A percentile compares a stretch with the other conserved stretches of the same genome.
Evolutionary conservation across 495 filamentous ascomycete genomes (phyloP).

Genomic region (Penicillium ochrochloron): DNA sequence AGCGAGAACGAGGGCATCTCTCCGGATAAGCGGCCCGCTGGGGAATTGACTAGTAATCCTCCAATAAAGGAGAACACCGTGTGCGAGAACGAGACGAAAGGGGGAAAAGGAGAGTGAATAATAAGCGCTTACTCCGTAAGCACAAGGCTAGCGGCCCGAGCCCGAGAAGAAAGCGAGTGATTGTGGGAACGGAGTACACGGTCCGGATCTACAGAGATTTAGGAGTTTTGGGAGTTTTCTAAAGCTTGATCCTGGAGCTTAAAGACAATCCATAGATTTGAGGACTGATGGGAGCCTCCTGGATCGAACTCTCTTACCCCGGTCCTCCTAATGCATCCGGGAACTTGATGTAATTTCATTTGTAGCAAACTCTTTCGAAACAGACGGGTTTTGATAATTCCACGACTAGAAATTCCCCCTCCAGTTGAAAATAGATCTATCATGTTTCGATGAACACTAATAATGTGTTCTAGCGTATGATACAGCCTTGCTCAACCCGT

Average conservation of each 20-base stretch:
- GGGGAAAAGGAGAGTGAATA: neutral
- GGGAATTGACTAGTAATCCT: neutral
- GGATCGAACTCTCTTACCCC: neutral
- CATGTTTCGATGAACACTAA: neutral
- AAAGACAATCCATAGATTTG: neutral
- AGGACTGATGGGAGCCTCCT: neutral
- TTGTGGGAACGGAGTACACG: neutral
- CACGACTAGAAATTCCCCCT: neutral
- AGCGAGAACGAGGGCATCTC: neutral
- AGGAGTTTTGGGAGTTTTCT: neutral
- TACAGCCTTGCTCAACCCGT: slow-evolving; percentile 4
- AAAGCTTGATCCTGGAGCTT: neutral
- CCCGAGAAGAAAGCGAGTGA: neutral
- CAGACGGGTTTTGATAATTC: neutral
- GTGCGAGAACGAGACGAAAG: neutral
- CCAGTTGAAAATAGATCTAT: neutral
- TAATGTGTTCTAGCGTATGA: neutral
- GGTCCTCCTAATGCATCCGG: neutral
- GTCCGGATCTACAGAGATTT: neutral
- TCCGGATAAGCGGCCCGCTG: slow-evolving; percentile 6
- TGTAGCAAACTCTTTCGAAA: neutral
- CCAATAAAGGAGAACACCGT: neutral
- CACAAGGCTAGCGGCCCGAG: neutral
- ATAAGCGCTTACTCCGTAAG: neutral
- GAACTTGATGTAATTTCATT: neutral